Conservation (phyloP, 495 filamentous ascomycete genomes). For the Aspergillus carlsbadensis region DNA sequence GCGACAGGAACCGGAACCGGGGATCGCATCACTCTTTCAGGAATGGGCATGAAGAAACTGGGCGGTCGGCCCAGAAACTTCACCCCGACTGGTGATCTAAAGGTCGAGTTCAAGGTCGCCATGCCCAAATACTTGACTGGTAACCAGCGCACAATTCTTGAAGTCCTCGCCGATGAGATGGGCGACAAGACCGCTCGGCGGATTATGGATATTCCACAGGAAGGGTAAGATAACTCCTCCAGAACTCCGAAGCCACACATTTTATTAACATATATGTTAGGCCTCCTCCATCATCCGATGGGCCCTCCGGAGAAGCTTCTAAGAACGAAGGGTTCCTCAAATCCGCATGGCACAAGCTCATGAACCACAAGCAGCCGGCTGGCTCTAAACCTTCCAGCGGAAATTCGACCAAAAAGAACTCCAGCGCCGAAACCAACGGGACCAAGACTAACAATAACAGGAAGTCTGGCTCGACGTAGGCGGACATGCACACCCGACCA, state of each 20-base stretch:
- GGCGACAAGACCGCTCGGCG: constrained; percentile 86
- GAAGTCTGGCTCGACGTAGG: constrained; percentile 58
- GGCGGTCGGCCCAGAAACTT: constrained; percentile 50
- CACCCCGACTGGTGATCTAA: constrained; percentile 69
- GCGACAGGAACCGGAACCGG: constrained; percentile 89
- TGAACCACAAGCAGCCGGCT: constrained; percentile 63
- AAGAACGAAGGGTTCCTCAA: constrained; percentile 85
- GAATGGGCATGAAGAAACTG: constrained; percentile 90
- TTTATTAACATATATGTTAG: neutral
- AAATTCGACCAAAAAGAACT: constrained; percentile 32
- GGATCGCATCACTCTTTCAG: constrained; percentile 79
- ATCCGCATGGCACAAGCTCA: constrained; percentile 84
- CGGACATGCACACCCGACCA: constrained; percentile 16
- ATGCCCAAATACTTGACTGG: constrained; percentile 91
- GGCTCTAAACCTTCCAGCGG: constrained; percentile 28
- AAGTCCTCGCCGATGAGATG: constrained; percentile 95
- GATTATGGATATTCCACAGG: constrained; percentile 71
- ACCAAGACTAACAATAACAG: constrained; percentile 36
- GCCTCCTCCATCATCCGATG: constrained; percentile 3
- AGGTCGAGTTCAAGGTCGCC: constrained; percentile 88
- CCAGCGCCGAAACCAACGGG: constrained; percentile 33
- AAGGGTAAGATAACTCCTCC: constrained; percentile 35
- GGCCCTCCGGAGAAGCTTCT: constrained; percentile 32
- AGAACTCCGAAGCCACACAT: no score
- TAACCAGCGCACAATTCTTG: constrained; percentile 87